Percentiles rank a stretch among this genome's conserved stretches.
phyloP scores from a whole-genome alignment of 202 grass and related monocot genomes.

The Zizania palustris region DNA sequence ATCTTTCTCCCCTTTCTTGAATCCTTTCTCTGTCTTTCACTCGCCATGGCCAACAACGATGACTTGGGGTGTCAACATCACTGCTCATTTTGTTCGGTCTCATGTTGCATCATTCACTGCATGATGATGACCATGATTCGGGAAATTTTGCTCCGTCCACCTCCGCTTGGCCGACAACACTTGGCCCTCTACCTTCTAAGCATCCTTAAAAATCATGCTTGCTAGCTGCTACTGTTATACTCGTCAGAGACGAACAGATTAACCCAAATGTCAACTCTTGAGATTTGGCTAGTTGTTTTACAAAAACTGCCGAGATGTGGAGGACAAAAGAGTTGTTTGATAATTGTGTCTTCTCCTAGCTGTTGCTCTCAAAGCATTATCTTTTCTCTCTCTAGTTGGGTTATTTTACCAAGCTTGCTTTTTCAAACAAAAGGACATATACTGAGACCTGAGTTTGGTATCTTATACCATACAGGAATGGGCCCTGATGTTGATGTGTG shows the following conservation, averaged over 20 bases:
- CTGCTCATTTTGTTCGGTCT: constrained; percentile 86
- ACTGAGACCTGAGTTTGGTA: too few species aligned
- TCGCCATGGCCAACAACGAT: constrained; percentile 37
- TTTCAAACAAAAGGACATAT: background rate
- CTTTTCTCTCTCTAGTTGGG: background rate
- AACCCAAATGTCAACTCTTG: background rate
- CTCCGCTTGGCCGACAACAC: constrained; percentile 16
- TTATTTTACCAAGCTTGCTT: background rate
- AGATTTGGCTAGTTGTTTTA: background rate
- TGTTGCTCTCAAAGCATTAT: background rate
- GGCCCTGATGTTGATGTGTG: too few species aligned
- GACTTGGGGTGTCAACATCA: constrained; percentile 50
- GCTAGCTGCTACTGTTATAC: background rate
- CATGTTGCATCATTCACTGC: constrained; percentile 75
- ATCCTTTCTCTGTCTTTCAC: background rate
- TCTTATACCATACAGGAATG: too few species aligned
- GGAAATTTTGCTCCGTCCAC: constrained; percentile 38
- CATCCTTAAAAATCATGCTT: background rate
- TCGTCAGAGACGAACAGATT: background rate
- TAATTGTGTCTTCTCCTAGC: background rate
- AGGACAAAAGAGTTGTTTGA: background rate
- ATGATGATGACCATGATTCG: constrained; percentile 11
- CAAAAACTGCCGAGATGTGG: background rate
- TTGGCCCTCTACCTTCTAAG: background rate
- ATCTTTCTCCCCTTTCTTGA: background rate